Base-by-base conservation (phyloP, 768 basidiomycete genomes). In the Boletales sp. region DNA sequence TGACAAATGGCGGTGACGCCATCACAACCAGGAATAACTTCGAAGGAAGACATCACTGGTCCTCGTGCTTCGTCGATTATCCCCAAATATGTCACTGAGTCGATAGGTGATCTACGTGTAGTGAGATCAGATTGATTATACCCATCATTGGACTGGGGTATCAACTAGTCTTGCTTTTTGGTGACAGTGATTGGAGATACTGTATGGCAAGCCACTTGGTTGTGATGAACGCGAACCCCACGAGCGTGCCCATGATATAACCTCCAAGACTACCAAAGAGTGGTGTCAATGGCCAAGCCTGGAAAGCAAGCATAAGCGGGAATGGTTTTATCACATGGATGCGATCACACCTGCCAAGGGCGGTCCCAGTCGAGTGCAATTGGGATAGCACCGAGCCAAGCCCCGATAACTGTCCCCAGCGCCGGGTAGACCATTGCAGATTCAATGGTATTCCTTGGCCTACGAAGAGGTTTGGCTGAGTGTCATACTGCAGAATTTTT, bases 361-460 rank as follows among this genome's bases (percentile, higher is more conserved):
- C 92, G 79, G 62, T 94, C 94, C 95, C 95, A 98, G 69, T 98
- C 95, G 15, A 98, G 81, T 0, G 91, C 88, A 40, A 94, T 85
- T 2, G 92, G 90, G 40, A 94, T 74, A 10, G 79, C 82, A 14
- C 93, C 94, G 13, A 78, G 32, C 94, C 93, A 97, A 39, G 79
- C 75, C 6, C 94, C 95, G 17, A 84, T 27, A 38, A 87, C 55
- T 0, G 88, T 73, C 36, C 90, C 90, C 21, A 86, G 60, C 11
- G 80, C 79, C 14, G 95, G 90, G 59, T 90, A 93, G 15, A 94
- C 79, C 18, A 95, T 65, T 0, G 83, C 82, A 45, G 86, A 74
- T 66, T 97, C 95, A 24, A 89, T 62, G 4, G 84, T 75, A n/a
- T 80, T 84, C 54, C 74, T 79, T 18, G 72, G 68, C 34, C 82